These are phyloP conservation scores for Saccharum officinarum DNA, from an alignment of 176 grass and related monocot genomes.

Conservation along the genomic window DNA sequence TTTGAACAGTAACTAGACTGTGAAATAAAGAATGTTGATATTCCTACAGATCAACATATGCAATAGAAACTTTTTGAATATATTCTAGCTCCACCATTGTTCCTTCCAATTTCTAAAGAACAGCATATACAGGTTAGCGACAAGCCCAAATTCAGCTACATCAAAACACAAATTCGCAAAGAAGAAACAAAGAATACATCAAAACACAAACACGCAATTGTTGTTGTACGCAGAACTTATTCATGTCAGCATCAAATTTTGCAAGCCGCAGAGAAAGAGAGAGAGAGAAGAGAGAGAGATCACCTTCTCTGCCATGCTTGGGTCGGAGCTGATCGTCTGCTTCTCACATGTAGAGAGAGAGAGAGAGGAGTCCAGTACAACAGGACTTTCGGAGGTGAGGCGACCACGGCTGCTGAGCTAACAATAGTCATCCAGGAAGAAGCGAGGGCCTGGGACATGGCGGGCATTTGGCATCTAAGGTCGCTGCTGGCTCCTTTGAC, in stretches of 20 bases:
- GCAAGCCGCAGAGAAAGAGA: neutral
- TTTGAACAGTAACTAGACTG: too few relatives aligned
- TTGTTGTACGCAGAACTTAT: neutral
- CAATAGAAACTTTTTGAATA: too few relatives aligned
- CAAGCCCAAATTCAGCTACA: too few relatives aligned
- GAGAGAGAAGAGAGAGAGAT: neutral
- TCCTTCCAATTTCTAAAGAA: neutral
- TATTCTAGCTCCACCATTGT: too few relatives aligned
- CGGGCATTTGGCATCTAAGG: too few relatives aligned
- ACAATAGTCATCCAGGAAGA: too few relatives aligned
- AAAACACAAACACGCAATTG: neutral
- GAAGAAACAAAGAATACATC: neutral
- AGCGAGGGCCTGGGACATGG: too few relatives aligned
- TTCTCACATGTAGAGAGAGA: constrained; percentile 12
- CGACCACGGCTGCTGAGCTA: too few relatives aligned
- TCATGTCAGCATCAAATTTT: neutral
- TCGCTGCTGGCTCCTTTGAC: too few relatives aligned
- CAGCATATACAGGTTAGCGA: neutral
- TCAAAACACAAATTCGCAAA: neutral
- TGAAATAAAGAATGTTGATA: neutral
- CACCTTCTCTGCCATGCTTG: constrained; percentile 39
- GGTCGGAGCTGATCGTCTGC: neutral
- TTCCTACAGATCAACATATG: neutral
- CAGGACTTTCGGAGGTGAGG: too few relatives aligned
- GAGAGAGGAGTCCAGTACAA: too few relatives aligned